phyloP scores from a whole-genome alignment of 179 eudicot species.

The Nepenthes alata region DNA sequence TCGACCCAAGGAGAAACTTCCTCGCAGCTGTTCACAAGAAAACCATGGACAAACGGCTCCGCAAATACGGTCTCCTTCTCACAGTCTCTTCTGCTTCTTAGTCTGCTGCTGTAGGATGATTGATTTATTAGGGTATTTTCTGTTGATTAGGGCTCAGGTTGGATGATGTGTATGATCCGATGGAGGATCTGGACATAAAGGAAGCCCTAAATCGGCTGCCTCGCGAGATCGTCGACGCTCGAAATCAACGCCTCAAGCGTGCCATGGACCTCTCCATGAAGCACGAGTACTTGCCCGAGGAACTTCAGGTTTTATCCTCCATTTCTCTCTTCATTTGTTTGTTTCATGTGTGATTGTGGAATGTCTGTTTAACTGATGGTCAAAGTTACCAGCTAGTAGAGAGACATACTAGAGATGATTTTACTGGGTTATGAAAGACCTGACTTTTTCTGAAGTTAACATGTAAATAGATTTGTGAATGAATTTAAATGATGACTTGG shows the following conservation, averaged over 20 bases:
- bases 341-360: too few relatives aligned
- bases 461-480: too few relatives aligned
- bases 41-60: conserved; percentile 44
- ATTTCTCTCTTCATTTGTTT: not conserved
- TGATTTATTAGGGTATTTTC: not conserved
- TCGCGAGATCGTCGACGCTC: conserved; percentile 79
- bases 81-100: not conserved
- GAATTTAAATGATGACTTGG: too few relatives aligned
- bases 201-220: conserved; percentile 81
- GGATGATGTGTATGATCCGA: conserved; percentile 63
- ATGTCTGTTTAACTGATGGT: too few relatives aligned
- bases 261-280: conserved; percentile 91
- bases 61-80: conserved; percentile 31
- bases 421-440: too few relatives aligned
- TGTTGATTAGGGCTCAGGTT: conserved; percentile 37
- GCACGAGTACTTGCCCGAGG: conserved; percentile 64
- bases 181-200: conserved; percentile 62
- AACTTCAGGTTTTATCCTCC: conserved; percentile 47
- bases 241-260: conserved; percentile 84
- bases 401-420: too few relatives aligned
- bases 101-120: not conserved
- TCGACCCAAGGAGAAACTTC: conserved; percentile 48
- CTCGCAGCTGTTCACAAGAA: conserved; percentile 52
- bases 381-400: too few relatives aligned
- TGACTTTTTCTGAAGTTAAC: too few relatives aligned